Percentiles rank a stretch among this genome's conserved stretches.
Evolutionary conservation across 257 asterid species (phyloP).

Genomic region (Hygrophila difformis): DNA sequence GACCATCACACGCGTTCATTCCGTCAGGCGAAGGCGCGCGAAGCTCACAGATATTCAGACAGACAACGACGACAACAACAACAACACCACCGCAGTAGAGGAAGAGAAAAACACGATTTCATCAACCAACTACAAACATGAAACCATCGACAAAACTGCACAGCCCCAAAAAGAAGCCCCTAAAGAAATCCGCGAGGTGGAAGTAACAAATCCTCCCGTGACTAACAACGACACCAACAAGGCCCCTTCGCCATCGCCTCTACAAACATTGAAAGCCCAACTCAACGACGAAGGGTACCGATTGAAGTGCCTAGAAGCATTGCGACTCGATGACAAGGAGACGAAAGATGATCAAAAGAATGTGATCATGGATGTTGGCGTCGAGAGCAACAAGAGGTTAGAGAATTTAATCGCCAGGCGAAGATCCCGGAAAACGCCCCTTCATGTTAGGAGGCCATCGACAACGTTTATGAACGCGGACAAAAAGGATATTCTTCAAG

Average conservation of each 20-base stretch:
- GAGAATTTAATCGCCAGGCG: constrained; percentile 87
- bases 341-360: constrained; percentile 38
- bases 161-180: constrained; percentile 33
- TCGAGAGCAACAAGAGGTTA: constrained; percentile 67
- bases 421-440: constrained; percentile 46
- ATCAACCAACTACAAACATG: constrained; percentile 15
- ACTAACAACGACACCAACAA: no score
- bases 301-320: constrained; percentile 29
- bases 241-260: no score
- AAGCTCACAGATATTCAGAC: constrained; percentile 21
- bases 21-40: constrained; percentile 57
- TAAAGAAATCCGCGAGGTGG: constrained; percentile 49
- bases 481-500: constrained; percentile 15
- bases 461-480: constrained; percentile 39
- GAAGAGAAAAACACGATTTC: constrained; percentile 34
- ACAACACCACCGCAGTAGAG: constrained; percentile 15
- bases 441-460: constrained; percentile 41
- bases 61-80: constrained; percentile 21
- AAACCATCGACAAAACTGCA: constrained; percentile 36
- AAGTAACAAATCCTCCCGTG: no score
- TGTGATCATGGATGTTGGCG: constrained; percentile 45
- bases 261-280: constrained; percentile 4
- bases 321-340: constrained; percentile 25
- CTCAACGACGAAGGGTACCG: background rate
- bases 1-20: constrained; percentile 39